phyloP scores from a whole-genome alignment of 306 rosid genomes.

The Clitoria ternatea region DNA sequence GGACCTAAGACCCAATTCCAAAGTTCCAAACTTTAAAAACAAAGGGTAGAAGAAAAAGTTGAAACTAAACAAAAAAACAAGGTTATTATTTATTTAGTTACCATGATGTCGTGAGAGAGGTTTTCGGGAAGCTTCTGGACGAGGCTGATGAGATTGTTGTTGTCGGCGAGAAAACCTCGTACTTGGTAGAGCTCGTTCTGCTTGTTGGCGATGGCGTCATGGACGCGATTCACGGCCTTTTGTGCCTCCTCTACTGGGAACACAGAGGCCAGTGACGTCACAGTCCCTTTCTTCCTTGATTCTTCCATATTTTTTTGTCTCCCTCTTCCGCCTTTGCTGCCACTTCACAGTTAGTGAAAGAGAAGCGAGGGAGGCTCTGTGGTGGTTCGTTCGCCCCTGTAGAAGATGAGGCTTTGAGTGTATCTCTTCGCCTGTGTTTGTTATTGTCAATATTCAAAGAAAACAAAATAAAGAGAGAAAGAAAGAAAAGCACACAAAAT shows the following conservation, averaged over 20 bases:
- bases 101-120: slow-evolving; percentile 84
- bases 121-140: slow-evolving; percentile 74
- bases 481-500: too few relatives aligned
- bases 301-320: slow-evolving; percentile 21
- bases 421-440: too few relatives aligned
- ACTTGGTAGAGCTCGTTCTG: slow-evolving; percentile 39
- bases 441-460: too few relatives aligned
- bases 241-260: slow-evolving; percentile 57
- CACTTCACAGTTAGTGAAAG: too few relatives aligned
- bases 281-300: slow-evolving; percentile 40
- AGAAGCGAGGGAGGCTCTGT: too few relatives aligned
- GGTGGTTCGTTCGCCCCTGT: too few relatives aligned
- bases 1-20: slow-evolving; percentile 51
- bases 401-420: too few relatives aligned
- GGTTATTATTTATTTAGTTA: not conserved
- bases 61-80: not conserved
- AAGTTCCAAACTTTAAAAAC: not conserved
- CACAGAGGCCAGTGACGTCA: slow-evolving; percentile 56
- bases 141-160: slow-evolving; percentile 61
- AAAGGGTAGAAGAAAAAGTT: not conserved
- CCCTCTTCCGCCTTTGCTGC: too few relatives aligned
- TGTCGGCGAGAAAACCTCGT: slow-evolving; percentile 60
- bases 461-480: too few relatives aligned
- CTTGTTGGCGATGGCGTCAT: slow-evolving; percentile 47
- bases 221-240: slow-evolving; percentile 57